Evolutionary conservation across 140 eudicot species (phyloP).

Genomic region (Cichorium intybus): DNA sequence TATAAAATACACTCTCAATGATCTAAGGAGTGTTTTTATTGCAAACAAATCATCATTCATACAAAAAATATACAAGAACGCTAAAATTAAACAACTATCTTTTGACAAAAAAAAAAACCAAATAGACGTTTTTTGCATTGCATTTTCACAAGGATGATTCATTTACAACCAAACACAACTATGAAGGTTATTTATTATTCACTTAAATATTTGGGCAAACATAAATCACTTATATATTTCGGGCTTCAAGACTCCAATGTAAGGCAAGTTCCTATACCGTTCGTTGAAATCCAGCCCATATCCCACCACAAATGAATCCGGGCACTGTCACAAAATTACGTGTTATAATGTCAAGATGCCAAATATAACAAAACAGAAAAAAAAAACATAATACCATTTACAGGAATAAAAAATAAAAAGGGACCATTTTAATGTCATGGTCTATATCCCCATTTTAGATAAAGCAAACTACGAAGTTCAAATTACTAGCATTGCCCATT

Average conservation of each 20-base stretch:
- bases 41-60: neutral
- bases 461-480: neutral
- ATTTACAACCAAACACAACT: slow-evolving; percentile 9
- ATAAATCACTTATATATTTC: slow-evolving; percentile 39
- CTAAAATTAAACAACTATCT: neutral
- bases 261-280: slow-evolving; percentile 82
- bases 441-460: neutral
- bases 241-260: slow-evolving; percentile 80
- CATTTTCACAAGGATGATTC: neutral
- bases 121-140: neutral
- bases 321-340: slow-evolving; percentile 58
- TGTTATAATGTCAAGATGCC: neutral
- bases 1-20: too few relatives aligned
- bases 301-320: slow-evolving; percentile 85
- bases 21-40: too few relatives aligned
- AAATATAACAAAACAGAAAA: neutral
- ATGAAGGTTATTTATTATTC: neutral
- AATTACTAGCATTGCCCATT: neutral
- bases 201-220: neutral
- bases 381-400: neutral
- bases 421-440: neutral
- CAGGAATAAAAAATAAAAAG: neutral
- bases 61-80: too few relatives aligned
- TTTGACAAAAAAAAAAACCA: neutral
- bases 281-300: slow-evolving; percentile 88